phyloP scores from a whole-genome alignment of 257 asterid species.

The Penstemon eatonii region DNA sequence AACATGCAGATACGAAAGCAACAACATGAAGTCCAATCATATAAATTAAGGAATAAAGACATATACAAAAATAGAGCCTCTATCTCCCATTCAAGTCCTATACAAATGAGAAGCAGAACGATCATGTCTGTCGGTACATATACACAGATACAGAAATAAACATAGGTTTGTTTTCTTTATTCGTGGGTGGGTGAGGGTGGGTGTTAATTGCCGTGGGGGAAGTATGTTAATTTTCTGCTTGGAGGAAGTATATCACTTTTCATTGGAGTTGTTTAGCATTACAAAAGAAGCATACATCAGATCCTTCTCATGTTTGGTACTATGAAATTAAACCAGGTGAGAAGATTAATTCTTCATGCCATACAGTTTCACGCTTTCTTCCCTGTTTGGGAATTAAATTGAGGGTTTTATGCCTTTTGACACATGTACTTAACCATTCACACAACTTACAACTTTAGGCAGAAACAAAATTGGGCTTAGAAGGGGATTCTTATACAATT shows the following conservation, averaged over 20 bases:
- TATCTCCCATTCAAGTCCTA: constrained; percentile 7
- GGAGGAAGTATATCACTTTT: background rate
- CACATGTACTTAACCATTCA: background rate
- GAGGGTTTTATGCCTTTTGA: background rate
- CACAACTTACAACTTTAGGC: too few species aligned
- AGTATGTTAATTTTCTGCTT: too few species aligned
- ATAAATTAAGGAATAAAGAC: background rate
- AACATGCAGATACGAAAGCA: constrained; percentile 5
- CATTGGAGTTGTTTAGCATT: background rate
- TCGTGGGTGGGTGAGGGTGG: background rate
- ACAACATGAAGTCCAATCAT: constrained; percentile 25
- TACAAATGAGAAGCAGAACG: background rate
- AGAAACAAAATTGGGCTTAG: background rate
- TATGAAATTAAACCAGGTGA: background rate
- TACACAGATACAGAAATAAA: background rate
- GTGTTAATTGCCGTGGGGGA: too few species aligned
- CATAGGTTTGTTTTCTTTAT: background rate
- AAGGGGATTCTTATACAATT: background rate
- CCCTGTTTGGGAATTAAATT: background rate
- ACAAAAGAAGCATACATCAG: background rate
- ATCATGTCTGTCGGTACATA: background rate
- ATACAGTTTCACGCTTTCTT: background rate
- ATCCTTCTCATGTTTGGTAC: background rate
- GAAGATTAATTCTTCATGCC: background rate
- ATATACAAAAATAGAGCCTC: background rate